Percentiles rank a stretch among this genome's conserved stretches.
Evolutionary conservation across 2,329 filamentous ascomycete genomes (phyloP).

Genomic region (Diaporthe nobilis): DNA sequence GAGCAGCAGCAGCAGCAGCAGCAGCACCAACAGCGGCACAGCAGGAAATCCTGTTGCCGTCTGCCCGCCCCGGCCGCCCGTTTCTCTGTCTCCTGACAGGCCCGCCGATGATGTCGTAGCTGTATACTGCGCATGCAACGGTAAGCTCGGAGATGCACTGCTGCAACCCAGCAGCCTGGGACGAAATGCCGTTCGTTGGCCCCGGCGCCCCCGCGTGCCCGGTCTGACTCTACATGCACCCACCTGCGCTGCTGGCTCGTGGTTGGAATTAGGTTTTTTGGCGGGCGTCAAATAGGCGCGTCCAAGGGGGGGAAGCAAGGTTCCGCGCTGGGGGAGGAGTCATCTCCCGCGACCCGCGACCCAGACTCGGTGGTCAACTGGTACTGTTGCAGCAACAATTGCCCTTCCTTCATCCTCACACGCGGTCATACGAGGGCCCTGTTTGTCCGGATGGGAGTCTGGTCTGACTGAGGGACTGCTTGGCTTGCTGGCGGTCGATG

Average conservation of each 20-base stretch:
- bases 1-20: no score
- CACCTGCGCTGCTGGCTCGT: constrained; percentile 20
- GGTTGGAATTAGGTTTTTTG: constrained; percentile 27
- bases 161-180: constrained; percentile 30
- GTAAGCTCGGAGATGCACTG: constrained; percentile 18
- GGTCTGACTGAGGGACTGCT: not conserved
- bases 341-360: constrained; percentile 22
- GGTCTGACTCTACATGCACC: constrained; percentile 23
- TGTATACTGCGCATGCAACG: not conserved
- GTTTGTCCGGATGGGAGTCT: constrained; percentile 13
- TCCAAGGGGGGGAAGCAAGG: not conserved
- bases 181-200: not conserved
- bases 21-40: no score
- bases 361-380: not conserved
- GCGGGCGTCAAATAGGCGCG: constrained; percentile 28
- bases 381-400: not conserved
- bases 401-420: not conserved
- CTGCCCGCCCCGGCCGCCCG: not conserved
- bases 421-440: constrained; percentile 18
- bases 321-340: constrained; percentile 11
- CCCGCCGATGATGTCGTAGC: not conserved
- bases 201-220: not conserved
- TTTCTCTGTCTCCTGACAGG: constrained; percentile 17
- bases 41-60: not conserved
- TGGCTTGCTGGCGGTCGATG: not conserved